Evolutionary conservation across 176 grass and related monocot species (phyloP).

Genomic region (Phragmites australis): DNA sequence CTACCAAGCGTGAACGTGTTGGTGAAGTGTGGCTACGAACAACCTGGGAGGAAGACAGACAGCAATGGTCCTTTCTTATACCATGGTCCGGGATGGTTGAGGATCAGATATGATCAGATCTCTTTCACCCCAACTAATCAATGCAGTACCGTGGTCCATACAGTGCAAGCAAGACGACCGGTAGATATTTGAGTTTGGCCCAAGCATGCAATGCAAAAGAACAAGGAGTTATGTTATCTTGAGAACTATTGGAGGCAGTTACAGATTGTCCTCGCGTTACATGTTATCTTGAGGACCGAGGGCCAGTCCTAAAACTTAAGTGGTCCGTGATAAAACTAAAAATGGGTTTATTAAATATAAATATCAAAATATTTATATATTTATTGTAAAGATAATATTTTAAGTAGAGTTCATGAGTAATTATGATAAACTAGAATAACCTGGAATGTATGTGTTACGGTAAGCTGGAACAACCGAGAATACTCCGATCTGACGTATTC

Average conservation of each 20-base stretch:
- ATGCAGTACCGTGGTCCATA: constrained; percentile 32
- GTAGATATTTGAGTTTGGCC: background rate
- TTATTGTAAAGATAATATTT: too few relatives aligned
- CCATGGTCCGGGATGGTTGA: constrained; percentile 2
- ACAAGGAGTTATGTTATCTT: background rate
- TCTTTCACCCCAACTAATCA: constrained; percentile 28
- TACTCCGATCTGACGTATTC: too few relatives aligned
- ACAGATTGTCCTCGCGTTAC: background rate
- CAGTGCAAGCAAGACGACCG: background rate
- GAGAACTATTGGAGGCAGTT: background rate
- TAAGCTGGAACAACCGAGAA: too few relatives aligned
- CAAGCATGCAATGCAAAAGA: background rate
- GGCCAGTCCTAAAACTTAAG: too few relatives aligned
- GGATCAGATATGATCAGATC: constrained; percentile 17
- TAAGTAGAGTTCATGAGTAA: too few relatives aligned
- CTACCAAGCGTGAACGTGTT: background rate
- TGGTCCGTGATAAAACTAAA: too few relatives aligned
- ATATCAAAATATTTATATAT: too few relatives aligned
- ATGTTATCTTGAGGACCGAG: background rate
- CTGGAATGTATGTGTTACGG: too few relatives aligned
- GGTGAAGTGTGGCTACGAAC: background rate
- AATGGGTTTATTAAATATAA: too few relatives aligned
- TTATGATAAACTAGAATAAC: too few relatives aligned
- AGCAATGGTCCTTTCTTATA: background rate
- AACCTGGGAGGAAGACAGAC: background rate